Evolutionary conservation across 176 grass and related monocot genomes (phyloP), one percentile per base, ranked within the genome.

Genomic region (Pontederia paniculata): DNA sequence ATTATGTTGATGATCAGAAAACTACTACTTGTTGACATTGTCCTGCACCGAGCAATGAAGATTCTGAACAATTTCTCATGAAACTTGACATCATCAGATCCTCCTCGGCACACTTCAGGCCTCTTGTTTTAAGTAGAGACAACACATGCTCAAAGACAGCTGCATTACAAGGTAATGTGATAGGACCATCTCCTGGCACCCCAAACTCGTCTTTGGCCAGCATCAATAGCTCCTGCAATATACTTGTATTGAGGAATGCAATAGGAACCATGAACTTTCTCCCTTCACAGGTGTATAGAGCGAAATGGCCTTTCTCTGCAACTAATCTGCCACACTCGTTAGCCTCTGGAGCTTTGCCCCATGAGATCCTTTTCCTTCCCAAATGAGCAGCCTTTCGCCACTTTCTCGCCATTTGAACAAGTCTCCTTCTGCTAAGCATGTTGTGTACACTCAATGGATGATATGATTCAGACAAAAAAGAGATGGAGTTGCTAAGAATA

Each of bases 191-290:
- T 46, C 77, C 63, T 2, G 70, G 23, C 23, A 83, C 47, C 15
- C 80, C 74, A 17, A 72, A 77, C 62, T 68, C 79, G 47, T 77
- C 73, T 47, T 77, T 61, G 15, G 79, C 76, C 47, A 77, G 55
- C 57, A 28, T 77, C 6, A 83, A 68, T 68, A 83, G 54, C 60
- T 83, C 68, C 19, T 46, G 0, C 9, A 83, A 73, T 15, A 74
- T 43, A 13, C 16, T 50, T 48, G 22, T 78, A 14, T 48, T 48
- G 28, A 61, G 50, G 41, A 28, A 37, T 17, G 12, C 50, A 10
- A 78, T 28, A 17, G 76, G 76, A 62, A 72, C 52, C 59, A 57
- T 65, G 68, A 78, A 72, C 12, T 68, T 31, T 48, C 59, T 50
- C 2, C 60, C 50, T 58, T 78, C n/a, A n/a, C n/a, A n/a, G n/a